phyloP scores from a whole-genome alignment of 176 grass and related monocot species.

The Carex cristatella region DNA sequence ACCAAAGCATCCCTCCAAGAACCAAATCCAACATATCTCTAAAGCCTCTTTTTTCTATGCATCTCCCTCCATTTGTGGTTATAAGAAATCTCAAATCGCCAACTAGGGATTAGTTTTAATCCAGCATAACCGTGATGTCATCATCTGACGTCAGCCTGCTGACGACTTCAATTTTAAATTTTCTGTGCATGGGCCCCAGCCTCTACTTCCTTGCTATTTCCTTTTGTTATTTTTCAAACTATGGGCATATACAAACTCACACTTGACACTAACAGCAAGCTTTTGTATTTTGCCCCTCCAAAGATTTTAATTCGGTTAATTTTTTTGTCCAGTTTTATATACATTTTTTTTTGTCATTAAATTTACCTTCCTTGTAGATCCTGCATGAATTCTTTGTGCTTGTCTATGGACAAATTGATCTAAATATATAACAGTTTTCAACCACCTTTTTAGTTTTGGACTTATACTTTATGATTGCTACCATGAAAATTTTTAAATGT shows the following conservation, averaged over 20 bases:
- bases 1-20: background rate
- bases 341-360: background rate
- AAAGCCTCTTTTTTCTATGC: background rate
- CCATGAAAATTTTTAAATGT: background rate
- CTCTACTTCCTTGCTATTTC: slow-evolving; percentile 25
- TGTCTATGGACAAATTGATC: background rate
- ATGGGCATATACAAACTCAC: background rate
- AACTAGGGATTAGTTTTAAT: background rate
- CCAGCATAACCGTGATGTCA: slow-evolving; percentile 12
- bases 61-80: background rate
- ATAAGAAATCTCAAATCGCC: background rate
- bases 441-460: background rate
- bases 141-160: background rate
- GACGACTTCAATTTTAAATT: background rate
- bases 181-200: background rate
- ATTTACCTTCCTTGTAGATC: background rate
- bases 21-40: background rate
- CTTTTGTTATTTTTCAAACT: background rate
- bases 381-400: background rate
- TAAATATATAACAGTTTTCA: background rate
- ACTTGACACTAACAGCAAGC: background rate
- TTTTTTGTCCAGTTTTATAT: background rate
- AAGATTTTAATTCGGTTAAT: background rate
- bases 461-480: background rate
- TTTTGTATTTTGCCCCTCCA: slow-evolving; percentile 2